Evolutionary conservation across 345 rosid species (phyloP), one percentile per base, ranked within the genome.

Genomic region (Syzygium oleosum): DNA sequence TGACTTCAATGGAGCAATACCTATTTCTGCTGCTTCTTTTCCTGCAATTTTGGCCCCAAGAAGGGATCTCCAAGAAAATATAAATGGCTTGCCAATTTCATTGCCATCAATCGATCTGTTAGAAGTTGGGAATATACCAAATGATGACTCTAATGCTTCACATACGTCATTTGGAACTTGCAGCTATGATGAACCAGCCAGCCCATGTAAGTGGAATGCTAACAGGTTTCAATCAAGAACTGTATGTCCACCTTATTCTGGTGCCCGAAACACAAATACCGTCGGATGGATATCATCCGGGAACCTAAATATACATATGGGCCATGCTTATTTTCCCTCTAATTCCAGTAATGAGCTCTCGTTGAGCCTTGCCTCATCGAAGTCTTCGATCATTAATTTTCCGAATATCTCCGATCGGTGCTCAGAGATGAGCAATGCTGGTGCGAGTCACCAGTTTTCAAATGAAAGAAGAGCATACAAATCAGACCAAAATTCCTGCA

Each of bases 351-450:
- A 94, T 85, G 98, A 94, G 90, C 97, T 95, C 54, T 95, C 98
- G 6, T 85, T 98, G 88, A 96, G 99, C 88, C 98, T 96, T 46
- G 95, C 96, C 22, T 93, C 97, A 1, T 87, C 94, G 9, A 92
- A 90, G 51, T 91, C 93, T 85, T 89, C 92, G 15, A 87, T 87
- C 11, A 52, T 90, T 27, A 84, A 88, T 53, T 89, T 89, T 52
- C 59, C 90, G 31, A 90, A 88, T 87, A 88, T 91, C 84, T 88
- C 95, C 13, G 96, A 95, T 88, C 96, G 89, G 87, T 93, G 92
- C 91, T 95, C 96, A 1, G 94, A 92, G 89, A 92, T 94, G 59
- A 85, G 91, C 80, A 88, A 85, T 87, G 83, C 90, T 31, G 91
- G 89, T 68, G 90, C 59, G 52, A 84, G 92, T 88, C 90, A 77